phyloP scores from a whole-genome alignment of 2,329 filamentous ascomycete genomes.

The Scedosporium boydii region DNA sequence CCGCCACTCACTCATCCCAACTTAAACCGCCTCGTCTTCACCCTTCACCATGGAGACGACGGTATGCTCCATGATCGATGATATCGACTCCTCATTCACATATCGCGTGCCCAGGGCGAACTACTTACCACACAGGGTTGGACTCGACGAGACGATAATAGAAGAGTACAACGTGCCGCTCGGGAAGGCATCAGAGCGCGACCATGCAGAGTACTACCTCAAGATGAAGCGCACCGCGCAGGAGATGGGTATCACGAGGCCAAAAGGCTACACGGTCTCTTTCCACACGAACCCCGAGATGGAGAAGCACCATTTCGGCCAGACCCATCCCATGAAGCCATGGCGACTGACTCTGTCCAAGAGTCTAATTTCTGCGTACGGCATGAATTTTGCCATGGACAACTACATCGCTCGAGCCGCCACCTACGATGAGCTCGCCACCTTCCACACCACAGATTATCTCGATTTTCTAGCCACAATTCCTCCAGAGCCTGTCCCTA shows the following conservation, averaged over 20 bases:
- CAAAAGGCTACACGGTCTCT: constrained; percentile 82
- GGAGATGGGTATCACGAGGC: constrained; percentile 63
- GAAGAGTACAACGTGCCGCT: constrained; percentile 42
- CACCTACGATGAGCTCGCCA: constrained; percentile 75
- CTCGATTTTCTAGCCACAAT: constrained; percentile 76
- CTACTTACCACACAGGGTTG: constrained; percentile 46
- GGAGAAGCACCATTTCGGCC: constrained; percentile 93
- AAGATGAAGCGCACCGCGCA: constrained; percentile 48
- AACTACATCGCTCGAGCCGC: constrained; percentile 78
- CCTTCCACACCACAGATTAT: constrained; percentile 84
- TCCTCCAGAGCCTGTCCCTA: constrained; percentile 50
- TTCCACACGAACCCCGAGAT: constrained; percentile 94
- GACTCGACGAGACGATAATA: constrained; percentile 43
- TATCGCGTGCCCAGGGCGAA: constrained; percentile 49
- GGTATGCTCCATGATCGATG: constrained; percentile 9
- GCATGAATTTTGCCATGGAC: constrained; percentile 95
- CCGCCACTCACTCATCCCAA: neutral
- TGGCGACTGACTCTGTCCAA: constrained; percentile 95
- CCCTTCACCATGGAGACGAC: constrained; percentile 7
- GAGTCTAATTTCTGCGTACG: constrained; percentile 87
- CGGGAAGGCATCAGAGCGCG: constrained; percentile 39
- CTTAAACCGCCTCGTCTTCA: neutral
- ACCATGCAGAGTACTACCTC: constrained; percentile 46
- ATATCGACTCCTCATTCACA: constrained; percentile 36
- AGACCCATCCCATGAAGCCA: constrained; percentile 97